These are phyloP conservation scores for Colletotrichum eremochloae DNA, from an alignment of 2,329 filamentous ascomycete species.

Conservation along the genomic window DNA sequence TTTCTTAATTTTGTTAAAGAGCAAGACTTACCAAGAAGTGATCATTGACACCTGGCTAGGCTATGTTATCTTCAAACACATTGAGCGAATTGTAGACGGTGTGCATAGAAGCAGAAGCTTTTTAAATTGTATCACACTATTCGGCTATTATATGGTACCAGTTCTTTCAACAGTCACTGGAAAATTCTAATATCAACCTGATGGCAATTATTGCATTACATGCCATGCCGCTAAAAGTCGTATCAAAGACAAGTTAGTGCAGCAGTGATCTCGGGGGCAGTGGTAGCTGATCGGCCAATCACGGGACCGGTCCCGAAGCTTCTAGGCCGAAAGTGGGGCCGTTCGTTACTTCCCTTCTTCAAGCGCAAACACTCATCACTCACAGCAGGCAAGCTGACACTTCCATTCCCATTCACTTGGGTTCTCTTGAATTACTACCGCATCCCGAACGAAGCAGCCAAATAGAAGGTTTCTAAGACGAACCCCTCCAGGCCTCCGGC, in stretches of 20 bases:
- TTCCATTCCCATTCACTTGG: neutral
- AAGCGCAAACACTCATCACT: neutral
- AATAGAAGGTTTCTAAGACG: too few species aligned
- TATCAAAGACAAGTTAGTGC: neutral
- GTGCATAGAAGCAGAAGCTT: too few species aligned
- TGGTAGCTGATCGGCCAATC: constrained; percentile 20
- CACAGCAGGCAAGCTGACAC: neutral
- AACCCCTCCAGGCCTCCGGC: too few species aligned
- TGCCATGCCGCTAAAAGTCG: neutral
- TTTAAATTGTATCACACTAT: neutral
- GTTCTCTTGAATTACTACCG: neutral
- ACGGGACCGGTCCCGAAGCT: constrained; percentile 14
- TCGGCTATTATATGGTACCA: neutral
- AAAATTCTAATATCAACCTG: accelerated
- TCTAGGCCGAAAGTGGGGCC: constrained; percentile 19
- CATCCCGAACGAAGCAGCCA: neutral
- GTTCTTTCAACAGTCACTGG: neutral
- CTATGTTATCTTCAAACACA: too few species aligned
- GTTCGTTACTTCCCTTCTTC: constrained; percentile 9
- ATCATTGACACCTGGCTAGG: too few species aligned
- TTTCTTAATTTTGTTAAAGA: neutral
- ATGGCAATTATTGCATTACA: neutral
- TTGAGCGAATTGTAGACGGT: too few species aligned
- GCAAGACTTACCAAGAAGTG: neutral
- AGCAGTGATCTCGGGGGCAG: neutral